Evolutionary conservation across 352 stramenopile species (phyloP), one percentile per base, ranked within the genome.

Genomic region (Phytopythium kandeliae): DNA sequence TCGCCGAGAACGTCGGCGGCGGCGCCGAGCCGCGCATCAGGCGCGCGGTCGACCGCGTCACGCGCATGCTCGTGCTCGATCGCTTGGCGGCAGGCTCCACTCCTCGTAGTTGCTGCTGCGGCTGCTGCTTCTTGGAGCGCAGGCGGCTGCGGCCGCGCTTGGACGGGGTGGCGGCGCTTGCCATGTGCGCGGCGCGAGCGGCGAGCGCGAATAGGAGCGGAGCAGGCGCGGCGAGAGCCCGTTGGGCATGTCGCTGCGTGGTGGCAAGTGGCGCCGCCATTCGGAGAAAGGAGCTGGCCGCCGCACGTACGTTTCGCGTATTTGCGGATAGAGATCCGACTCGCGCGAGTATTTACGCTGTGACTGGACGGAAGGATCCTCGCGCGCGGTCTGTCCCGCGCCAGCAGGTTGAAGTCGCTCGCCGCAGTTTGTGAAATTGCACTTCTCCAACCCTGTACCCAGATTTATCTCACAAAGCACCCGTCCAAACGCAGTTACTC

Each of bases 131-230:
- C 12, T 28, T 30, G 22, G 6, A 8, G 17, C 16, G 17, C 35
- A 22, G 38, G 12, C 38, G 38, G 13, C 22, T 22, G 22, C 38
- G 21, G 38, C 38, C 21, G 38, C 38, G 38, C 21, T 45, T 45
- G 38, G 22, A 12, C 2, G 38, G 13, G 2, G 38, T 13, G 38
- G 22, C 21, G 8, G 12, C 22, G 38, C 38, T 45, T 45, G 38
- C 38, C 38, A 45, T 45, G 21, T 45, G 38, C 21, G 36, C 12
- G 34, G 34, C 4, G 34, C 19, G 34, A 12, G 34, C 36, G 36
- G n/a, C n/a, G 37, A n/a, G 5, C 4, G 37, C 21, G 19, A 44
- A 11, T 19, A 44, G 37, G 7, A 9, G 15, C 49, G 62, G 57
- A 25, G 13, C 26, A 35, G 48, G 25, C n/a, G 15, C 37, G 21